Base-by-base conservation (phyloP, 2,329 filamentous ascomycete genomes). In the Penicillium expansum region DNA sequence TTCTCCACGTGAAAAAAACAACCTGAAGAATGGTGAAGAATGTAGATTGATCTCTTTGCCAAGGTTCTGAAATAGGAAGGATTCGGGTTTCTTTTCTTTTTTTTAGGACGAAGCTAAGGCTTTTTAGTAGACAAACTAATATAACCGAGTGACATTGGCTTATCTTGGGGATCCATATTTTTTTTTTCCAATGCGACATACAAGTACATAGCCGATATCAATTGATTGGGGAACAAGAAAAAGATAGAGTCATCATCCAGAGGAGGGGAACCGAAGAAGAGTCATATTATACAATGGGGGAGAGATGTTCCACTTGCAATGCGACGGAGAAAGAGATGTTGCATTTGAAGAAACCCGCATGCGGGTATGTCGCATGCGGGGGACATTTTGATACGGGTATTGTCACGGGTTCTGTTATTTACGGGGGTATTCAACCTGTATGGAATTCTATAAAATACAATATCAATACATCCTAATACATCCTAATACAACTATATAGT, bases 61-160 rank as follows among this genome's bases (percentile, higher is more conserved):
- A 47, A 35, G 30, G 9, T 14, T 47, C 44, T 35, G 18, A 16
- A 33, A 33, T 16, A 29, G 10, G 16, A 18, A n/a, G n/a, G n/a
- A n/a, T n/a, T n/a, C n/a, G n/a, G n/a, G n/a, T n/a, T n/a, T n/a
- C n/a, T n/a, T n/a, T n/a, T n/a, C n/a, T 10, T 52, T 52, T 49
- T 49, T 49, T 24, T 35, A 13, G 22, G 27, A 47, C 10, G 37
- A 45, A 47, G 27, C 27, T 41, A 42, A 52, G 52, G 41, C 10
- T 37, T 29, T 37, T 52, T 27, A 45, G 38, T 35, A 54, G 43
- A 48, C 7, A 27, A 43, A 10, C 11, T 30, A 47, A 27, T 35
- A 37, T 59, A 61, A 49, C 53, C 57, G 55, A 62, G n/a, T n/a
- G n/a, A n/a, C n/a, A n/a, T 32, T 14, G 45, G 39, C 54, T 56